These are phyloP conservation scores for Hyaloscypha variabilis DNA, from an alignment of 495 filamentous ascomycete species.

Conservation along the genomic window DNA sequence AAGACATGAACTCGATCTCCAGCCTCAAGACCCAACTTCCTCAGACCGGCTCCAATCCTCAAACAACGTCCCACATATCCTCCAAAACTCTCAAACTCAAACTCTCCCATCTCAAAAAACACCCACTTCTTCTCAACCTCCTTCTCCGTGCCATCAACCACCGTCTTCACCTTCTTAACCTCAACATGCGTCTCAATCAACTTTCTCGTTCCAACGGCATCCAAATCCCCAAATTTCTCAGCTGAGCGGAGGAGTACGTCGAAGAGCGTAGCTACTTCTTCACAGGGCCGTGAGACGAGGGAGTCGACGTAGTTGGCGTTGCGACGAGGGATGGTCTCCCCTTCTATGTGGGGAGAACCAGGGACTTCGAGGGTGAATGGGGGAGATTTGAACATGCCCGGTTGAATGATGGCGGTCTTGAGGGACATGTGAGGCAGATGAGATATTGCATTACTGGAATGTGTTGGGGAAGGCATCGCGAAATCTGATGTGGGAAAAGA, in stretches of 20 bases:
- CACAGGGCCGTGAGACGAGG: slow-evolving; percentile 50
- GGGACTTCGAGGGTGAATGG: slow-evolving; percentile 59
- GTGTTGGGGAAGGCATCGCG: neutral
- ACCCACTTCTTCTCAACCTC: slow-evolving; percentile 69
- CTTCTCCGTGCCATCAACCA: slow-evolving; percentile 60
- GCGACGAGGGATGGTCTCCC: slow-evolving; percentile 65
- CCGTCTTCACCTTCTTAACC: slow-evolving; percentile 65
- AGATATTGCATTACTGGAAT: neutral
- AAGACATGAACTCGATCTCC: slow-evolving; percentile 62
- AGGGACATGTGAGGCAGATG: slow-evolving; percentile 4
- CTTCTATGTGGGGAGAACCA: slow-evolving; percentile 48
- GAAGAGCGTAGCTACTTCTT: slow-evolving; percentile 57
- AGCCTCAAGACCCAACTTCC: slow-evolving; percentile 54
- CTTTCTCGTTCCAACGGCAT: slow-evolving; percentile 58
- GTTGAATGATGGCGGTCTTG: slow-evolving; percentile 15
- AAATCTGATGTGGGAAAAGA: neutral
- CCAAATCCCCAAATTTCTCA: slow-evolving; percentile 54
- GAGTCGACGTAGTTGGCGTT: slow-evolving; percentile 55
- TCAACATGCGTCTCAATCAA: slow-evolving; percentile 62
- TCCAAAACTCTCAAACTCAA: slow-evolving; percentile 60
- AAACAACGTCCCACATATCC: slow-evolving; percentile 58
- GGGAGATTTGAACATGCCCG: slow-evolving; percentile 29
- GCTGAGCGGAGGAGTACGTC: slow-evolving; percentile 59
- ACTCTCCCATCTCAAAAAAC: slow-evolving; percentile 65
- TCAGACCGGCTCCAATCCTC: slow-evolving; percentile 56